Evolutionary conservation across 352 stramenopile genomes (phyloP).

Genomic region (Albugo candida): DNA sequence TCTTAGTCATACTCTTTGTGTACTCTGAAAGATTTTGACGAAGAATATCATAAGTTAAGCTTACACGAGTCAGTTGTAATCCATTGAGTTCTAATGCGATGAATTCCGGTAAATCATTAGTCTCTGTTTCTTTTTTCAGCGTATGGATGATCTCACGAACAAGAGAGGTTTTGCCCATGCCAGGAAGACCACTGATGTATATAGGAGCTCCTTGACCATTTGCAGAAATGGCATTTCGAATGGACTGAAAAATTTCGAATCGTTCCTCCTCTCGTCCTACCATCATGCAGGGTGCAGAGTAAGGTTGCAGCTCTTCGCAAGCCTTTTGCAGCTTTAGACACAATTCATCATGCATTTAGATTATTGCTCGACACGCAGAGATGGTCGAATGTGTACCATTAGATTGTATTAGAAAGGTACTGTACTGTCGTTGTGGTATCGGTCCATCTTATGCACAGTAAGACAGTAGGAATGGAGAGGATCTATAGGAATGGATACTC

Average conservation of each 20-base stretch:
- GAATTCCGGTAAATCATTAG: constrained; percentile 20
- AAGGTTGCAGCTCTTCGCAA: constrained; percentile 40
- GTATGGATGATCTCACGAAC: constrained; percentile 42
- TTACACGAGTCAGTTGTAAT: constrained; percentile 38
- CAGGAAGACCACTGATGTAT: constrained; percentile 52
- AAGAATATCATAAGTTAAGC: constrained; percentile 39
- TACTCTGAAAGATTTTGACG: not conserved
- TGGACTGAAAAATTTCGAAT: constrained; percentile 27
- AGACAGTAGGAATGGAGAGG: too few relatives aligned
- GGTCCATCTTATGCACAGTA: too few relatives aligned
- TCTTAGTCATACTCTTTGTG: constrained; percentile 7
- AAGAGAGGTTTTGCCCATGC: constrained; percentile 47
- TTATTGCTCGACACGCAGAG: constrained; percentile 7
- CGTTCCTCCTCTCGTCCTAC: constrained; percentile 41
- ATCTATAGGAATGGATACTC: too few relatives aligned
- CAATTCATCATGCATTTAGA: too few relatives aligned
- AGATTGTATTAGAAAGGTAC: not conserved
- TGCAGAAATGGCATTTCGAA: constrained; percentile 28
- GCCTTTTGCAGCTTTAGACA: constrained; percentile 20
- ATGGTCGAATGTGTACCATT: not conserved
- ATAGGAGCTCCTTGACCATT: constrained; percentile 28
- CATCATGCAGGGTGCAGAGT: constrained; percentile 24
- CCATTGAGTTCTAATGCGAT: constrained; percentile 49
- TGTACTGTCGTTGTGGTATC: not conserved
- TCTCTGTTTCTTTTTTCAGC: constrained; percentile 15